Conservation (phyloP, 2,329 filamentous ascomycete genomes). For the Trichoderma cornu-damae region DNA sequence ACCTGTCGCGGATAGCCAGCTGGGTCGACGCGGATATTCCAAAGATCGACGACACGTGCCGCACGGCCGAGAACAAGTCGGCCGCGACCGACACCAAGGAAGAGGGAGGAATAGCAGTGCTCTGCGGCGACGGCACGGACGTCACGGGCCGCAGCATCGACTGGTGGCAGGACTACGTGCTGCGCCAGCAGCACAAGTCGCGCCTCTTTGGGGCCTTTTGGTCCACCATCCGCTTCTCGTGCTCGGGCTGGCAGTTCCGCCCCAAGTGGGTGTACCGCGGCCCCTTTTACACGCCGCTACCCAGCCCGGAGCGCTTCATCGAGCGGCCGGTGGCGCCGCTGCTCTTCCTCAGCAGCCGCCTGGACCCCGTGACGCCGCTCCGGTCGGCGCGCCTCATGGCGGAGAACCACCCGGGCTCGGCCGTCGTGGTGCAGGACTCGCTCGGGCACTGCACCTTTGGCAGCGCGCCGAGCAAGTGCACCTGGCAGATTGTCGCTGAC, state of each 20-base stretch:
- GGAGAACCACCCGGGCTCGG: slow-evolving; percentile 22
- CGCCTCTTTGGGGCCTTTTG: slow-evolving; percentile 31
- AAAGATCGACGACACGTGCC: slow-evolving; percentile 20
- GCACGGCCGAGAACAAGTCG: slow-evolving; percentile 21
- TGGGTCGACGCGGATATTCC: not conserved
- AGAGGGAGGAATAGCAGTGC: slow-evolving; percentile 17
- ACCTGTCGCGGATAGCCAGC: slow-evolving; percentile 6
- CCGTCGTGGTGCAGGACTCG: slow-evolving; percentile 23
- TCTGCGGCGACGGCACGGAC: slow-evolving; percentile 33
- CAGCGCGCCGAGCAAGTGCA: slow-evolving; percentile 21
- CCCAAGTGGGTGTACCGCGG: slow-evolving; percentile 37
- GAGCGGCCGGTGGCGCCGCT: slow-evolving; percentile 38
- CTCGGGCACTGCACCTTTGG: slow-evolving; percentile 22
- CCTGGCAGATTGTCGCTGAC: slow-evolving; percentile 18
- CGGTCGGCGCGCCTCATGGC: slow-evolving; percentile 19
- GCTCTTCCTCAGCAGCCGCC: slow-evolving; percentile 38
- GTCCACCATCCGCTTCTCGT: slow-evolving; percentile 34
- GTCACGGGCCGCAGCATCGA: slow-evolving; percentile 19
- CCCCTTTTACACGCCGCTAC: slow-evolving; percentile 26
- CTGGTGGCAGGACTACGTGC: slow-evolving; percentile 28
- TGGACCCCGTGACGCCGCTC: slow-evolving; percentile 43
- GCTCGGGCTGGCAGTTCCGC: slow-evolving; percentile 33
- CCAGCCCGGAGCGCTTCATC: slow-evolving; percentile 21
- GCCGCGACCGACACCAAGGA: not conserved
- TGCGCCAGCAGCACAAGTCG: slow-evolving; percentile 25